Evolutionary conservation across 2,329 filamentous ascomycete genomes (phyloP).

Genomic region (Diaporthe australafricana): DNA sequence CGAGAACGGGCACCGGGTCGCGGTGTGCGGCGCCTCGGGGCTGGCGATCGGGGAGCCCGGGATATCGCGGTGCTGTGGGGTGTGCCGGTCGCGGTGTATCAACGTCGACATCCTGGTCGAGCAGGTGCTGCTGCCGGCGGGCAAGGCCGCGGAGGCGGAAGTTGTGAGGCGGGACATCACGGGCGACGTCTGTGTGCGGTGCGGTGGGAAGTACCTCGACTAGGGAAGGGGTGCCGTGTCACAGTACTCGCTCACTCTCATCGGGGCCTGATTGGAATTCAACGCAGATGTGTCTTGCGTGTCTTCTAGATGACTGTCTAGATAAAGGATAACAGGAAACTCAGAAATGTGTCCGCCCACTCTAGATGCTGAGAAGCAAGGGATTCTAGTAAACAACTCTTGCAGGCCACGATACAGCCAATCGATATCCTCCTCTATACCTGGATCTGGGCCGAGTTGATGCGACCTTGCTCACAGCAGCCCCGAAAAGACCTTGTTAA

Average conservation of each 20-base stretch:
- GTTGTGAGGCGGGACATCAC: constrained; percentile 38
- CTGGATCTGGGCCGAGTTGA: not conserved
- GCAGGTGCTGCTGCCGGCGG: constrained; percentile 40
- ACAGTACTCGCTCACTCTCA: too few relatives aligned
- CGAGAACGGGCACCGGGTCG: constrained; percentile 51
- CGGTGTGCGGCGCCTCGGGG: constrained; percentile 61
- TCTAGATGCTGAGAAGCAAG: not conserved
- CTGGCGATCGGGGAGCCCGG: constrained; percentile 66
- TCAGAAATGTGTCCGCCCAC: constrained; percentile 3
- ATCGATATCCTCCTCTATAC: not conserved
- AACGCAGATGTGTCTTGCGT: not conserved
- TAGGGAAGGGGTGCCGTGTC: constrained; percentile 29
- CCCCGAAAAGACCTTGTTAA: not conserved
- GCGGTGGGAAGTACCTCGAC: constrained; percentile 51
- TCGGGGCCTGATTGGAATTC: too few relatives aligned
- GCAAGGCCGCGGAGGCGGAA: constrained; percentile 37
- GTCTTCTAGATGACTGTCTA: not conserved
- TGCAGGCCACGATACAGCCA: not conserved
- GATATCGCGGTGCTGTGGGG: constrained; percentile 64
- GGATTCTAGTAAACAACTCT: not conserved
- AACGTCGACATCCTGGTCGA: constrained; percentile 54
- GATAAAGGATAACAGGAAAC: not conserved
- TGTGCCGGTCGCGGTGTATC: constrained; percentile 65
- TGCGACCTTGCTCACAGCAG: not conserved
- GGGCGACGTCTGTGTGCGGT: constrained; percentile 47